phyloP scores from a whole-genome alignment of 805 yeast genomes.

The Pichia membranifaciens region DNA sequence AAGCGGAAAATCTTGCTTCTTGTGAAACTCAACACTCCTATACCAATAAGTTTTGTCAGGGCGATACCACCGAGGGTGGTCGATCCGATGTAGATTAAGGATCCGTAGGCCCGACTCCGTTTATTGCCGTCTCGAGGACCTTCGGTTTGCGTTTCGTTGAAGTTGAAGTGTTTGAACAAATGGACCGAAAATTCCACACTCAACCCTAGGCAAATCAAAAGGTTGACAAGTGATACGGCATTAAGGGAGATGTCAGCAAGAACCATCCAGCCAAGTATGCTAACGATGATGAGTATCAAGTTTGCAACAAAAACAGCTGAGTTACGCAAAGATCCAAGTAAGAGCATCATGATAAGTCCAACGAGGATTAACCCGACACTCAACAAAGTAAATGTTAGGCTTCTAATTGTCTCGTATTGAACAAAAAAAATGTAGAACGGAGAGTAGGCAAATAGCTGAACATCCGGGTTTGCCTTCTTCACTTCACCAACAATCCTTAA shows the following conservation, averaged over 20 bases:
- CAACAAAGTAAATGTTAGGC: constrained; percentile 51
- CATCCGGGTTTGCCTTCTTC: constrained; percentile 29
- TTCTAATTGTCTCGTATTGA: constrained; percentile 67
- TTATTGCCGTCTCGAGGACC: constrained; percentile 6
- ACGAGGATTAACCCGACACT: constrained; percentile 45
- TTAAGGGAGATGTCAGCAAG: constrained; percentile 71
- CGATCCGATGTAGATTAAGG: constrained; percentile 78
- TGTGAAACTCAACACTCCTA: constrained; percentile 79
- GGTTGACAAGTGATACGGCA: constrained; percentile 84
- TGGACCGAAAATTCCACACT: constrained; percentile 93
- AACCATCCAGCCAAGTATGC: constrained; percentile 78
- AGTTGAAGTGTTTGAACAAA: constrained; percentile 70
- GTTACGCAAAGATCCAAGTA: constrained; percentile 63
- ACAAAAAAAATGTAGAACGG: constrained; percentile 91
- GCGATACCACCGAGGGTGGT: constrained; percentile 89
- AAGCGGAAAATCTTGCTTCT: constrained; percentile 82
- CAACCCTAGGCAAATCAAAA: constrained; percentile 87
- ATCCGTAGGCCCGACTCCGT: constrained; percentile 40
- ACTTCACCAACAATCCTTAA: constrained; percentile 58
- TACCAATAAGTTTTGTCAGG: constrained; percentile 83
- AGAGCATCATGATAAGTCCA: constrained; percentile 43
- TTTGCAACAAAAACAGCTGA: constrained; percentile 52
- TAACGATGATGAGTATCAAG: constrained; percentile 57
- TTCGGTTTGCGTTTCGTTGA: constrained; percentile 10
- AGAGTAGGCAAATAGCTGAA: constrained; percentile 79